Conservation (phyloP, 192 early-diverging fungal genomes). For the Podila epigama region DNA sequence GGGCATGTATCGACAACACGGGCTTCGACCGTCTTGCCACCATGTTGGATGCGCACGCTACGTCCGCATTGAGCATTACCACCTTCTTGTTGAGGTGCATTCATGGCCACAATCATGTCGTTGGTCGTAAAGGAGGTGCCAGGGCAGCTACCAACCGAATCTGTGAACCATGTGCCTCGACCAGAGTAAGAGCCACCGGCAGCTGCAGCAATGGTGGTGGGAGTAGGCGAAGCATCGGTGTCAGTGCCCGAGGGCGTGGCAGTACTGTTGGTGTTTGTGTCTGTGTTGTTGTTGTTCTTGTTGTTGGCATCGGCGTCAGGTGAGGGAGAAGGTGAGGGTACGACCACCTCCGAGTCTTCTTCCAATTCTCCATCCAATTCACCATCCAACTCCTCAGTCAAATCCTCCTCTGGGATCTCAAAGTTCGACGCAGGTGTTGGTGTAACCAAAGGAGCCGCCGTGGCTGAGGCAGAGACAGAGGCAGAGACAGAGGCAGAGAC, state of each 20-base stretch:
- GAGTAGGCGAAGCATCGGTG: not conserved
- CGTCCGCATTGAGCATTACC: conserved; percentile 44
- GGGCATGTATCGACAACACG: conserved; percentile 59
- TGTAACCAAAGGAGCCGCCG: no score
- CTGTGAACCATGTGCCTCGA: conserved; percentile 53
- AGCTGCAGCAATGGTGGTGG: not conserved
- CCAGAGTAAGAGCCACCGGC: conserved; percentile 16
- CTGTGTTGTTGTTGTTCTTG: not conserved
- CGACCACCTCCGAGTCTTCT: no score
- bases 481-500: not conserved
- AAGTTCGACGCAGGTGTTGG: no score
- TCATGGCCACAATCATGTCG: conserved; percentile 56
- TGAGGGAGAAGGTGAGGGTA: not conserved
- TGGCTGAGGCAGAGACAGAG: not conserved
- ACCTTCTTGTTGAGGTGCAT: conserved; percentile 44
- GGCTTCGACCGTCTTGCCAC: conserved; percentile 27
- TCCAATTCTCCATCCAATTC: no score
- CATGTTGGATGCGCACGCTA: conserved; percentile 30
- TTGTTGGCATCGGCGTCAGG: not conserved
- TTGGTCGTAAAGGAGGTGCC: conserved; percentile 44
- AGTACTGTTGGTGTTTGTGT: not conserved
- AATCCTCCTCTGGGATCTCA: no score
- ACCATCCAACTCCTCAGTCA: no score
- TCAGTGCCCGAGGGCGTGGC: not conserved
- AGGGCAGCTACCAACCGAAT: conserved; percentile 45